These are phyloP conservation scores for Sporothrix pseudoabietina DNA, from an alignment of 2,329 filamentous ascomycete species.

Conservation along the genomic window DNA sequence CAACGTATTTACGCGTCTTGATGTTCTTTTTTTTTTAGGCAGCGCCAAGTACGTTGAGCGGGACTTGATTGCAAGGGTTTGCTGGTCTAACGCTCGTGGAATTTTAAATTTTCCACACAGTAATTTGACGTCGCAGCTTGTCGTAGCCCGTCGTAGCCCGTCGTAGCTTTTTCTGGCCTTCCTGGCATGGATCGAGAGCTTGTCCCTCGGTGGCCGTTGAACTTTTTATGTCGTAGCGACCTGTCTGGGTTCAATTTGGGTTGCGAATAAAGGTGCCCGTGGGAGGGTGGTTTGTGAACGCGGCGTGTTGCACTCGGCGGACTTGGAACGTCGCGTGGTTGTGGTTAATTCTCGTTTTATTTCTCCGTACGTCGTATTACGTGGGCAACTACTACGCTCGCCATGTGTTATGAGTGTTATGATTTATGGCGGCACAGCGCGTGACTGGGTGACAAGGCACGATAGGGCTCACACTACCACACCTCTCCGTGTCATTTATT, in stretches of 20 bases:
- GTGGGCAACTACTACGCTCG: background rate
- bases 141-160: background rate
- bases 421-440: background rate
- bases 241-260: background rate
- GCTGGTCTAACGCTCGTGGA: constrained; percentile 4
- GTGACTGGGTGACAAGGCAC: background rate
- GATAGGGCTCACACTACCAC: constrained; percentile 1
- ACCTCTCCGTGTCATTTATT: constrained; percentile 12
- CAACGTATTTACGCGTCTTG: background rate
- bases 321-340: background rate
- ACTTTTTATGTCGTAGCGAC: background rate
- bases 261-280: background rate
- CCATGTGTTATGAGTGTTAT: background rate
- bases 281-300: constrained; percentile 1
- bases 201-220: background rate
- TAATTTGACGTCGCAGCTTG: background rate
- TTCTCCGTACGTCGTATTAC: background rate
- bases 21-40: background rate
- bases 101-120: background rate
- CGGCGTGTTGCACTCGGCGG: background rate
- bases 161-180: background rate
- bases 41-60: background rate
- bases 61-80: background rate
- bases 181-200: background rate
- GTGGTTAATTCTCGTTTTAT: background rate